Percentiles rank a stretch among this genome's conserved stretches.
These are phyloP conservation scores for Erysimum cheiri DNA, from an alignment of 441 rosid species.

Conservation along the genomic window DNA sequence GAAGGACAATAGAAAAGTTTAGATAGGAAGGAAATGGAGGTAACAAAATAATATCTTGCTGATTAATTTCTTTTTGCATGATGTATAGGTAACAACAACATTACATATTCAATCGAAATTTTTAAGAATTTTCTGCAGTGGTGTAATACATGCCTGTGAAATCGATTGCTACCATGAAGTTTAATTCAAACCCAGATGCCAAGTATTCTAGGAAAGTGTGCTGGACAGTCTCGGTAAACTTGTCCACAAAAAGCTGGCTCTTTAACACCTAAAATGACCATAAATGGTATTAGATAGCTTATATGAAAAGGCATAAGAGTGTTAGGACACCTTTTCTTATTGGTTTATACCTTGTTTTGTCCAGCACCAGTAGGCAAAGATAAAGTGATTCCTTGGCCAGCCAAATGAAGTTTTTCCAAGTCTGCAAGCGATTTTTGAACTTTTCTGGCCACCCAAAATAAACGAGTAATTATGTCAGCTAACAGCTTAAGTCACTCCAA, in stretches of 20 bases:
- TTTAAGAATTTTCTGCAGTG: conserved; percentile 16
- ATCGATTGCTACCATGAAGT: conserved; percentile 97
- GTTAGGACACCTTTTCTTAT: conserved; percentile 27
- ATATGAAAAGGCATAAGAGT: conserved; percentile 14
- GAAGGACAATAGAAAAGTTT: conserved; percentile 36
- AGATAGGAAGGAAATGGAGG: conserved; percentile 25
- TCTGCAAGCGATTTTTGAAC: conserved; percentile 75
- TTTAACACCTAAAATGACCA: conserved; percentile 57
- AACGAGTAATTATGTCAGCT: conserved; percentile 30
- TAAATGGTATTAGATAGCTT: conserved; percentile 24
- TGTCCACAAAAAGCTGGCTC: conserved; percentile 80
- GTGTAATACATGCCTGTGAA: conserved; percentile 71
- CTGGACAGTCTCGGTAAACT: conserved; percentile 71
- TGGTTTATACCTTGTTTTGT: conserved; percentile 58
- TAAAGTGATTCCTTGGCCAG: conserved; percentile 57
- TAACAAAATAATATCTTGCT: not conserved
- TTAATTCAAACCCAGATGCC: conserved; percentile 83
- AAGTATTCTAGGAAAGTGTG: conserved; percentile 86
- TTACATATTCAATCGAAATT: not conserved
- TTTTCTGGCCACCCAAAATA: conserved; percentile 59
- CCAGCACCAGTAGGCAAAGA: conserved; percentile 57
- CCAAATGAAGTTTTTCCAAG: conserved; percentile 67
- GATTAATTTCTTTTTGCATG: not conserved
- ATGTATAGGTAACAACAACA: not conserved
- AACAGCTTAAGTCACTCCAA: conserved; percentile 30